Evolutionary conservation across 2,329 filamentous ascomycete genomes (phyloP), one percentile per base, ranked within the genome.

Genomic region (Elsinoe batatas): DNA sequence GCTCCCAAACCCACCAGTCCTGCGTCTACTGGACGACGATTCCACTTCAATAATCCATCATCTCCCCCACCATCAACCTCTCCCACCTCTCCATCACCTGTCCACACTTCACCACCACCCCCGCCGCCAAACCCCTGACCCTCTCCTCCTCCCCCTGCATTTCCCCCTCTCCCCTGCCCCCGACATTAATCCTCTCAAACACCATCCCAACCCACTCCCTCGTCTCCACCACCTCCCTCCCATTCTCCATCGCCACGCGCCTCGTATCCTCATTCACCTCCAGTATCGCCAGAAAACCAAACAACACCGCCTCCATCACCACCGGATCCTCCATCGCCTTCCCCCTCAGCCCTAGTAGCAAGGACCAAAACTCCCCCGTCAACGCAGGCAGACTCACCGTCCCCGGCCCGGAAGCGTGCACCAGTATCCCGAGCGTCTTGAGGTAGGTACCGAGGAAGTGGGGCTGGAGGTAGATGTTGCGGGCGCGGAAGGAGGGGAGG

Each of bases 31-130:
- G 7, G 26, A 30, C 26, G 26, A 30, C 2, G 4, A 30, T 30
- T 8, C 17, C 13, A 46, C 22, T 3, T 56, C 46, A 60, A 22
- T 58, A 60, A 32, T 60, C 59, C 42, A 77, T 71, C 68, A 80
- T 70, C 59, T 88, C 80, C 1, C 90, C 90, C 73, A 93, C 80
- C 63, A 95, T 69, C 57, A 88, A 68, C 56, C 83, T 80, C 69
- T 91, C 85, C 66, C 90, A 90, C 69, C 83, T 86, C 65, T 94
- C 88, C 61, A 91, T 82, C 7, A 88, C 83, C 69, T 96, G 91
- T 46, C 84, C 80, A 61, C 90, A 76, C 65, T 85, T 85, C 33
- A 97, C 80, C 63, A 94, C 69, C 50, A 90, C 83, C 0, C 84
- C 87, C 0, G 88, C 88, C 3, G 87, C 85, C 64, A 93, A 65